Base-by-base conservation (phyloP, 768 basidiomycete species). In the Clitopilus passeckerianus region DNA sequence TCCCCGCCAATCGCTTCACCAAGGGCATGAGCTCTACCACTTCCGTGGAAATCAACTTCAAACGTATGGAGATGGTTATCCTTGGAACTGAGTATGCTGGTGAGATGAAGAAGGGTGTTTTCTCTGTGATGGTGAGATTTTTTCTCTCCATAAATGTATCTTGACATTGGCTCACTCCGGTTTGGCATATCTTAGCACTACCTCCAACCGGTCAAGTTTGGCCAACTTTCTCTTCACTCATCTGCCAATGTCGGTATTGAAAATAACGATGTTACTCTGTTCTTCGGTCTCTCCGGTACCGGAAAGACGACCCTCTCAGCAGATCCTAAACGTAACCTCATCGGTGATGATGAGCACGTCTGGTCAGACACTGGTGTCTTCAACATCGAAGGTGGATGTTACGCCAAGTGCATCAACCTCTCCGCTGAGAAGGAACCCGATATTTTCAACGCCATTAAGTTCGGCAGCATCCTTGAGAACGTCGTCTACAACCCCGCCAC, bases 21-120 rank as follows among this genome's bases (percentile, higher is more conserved):
- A 94, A 97, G 80, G 97, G 97, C 75, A 98, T 98, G 97, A 96
- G 93, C 62, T 97, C 95, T 9, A 93, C 95, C 30, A 98, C 97
- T 6, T 97, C 95, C 2, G 96, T 99, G 54, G 96, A 98, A 78
- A 93, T 99, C 81, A 99, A 99, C 85, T 98, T 99, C 78, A 97
- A 97, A 82, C 92, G 97, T 41, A 97, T 95, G 94, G 97, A 99
- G 76, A 99, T 99, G 97, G 96, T 99, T 68, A 98, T 99, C 70
- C 92, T 99, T 66, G 96, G 92, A 58, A 96, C 94, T 24, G 95
- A 98, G 72, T 98, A 98, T 70, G 95, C 95, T 30, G 95, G 95
- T 55, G 95, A 99, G 80, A 99, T 99, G 97, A 99, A 99, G 81
- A 99, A 99, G 86, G 97, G 97, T 70, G 93, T 99, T 72, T 99